A percentile compares a stretch with the other conserved stretches of the same genome.
Evolutionary conservation across 345 rosid species (phyloP).

Genomic region (Eucalyptus decipiens): DNA sequence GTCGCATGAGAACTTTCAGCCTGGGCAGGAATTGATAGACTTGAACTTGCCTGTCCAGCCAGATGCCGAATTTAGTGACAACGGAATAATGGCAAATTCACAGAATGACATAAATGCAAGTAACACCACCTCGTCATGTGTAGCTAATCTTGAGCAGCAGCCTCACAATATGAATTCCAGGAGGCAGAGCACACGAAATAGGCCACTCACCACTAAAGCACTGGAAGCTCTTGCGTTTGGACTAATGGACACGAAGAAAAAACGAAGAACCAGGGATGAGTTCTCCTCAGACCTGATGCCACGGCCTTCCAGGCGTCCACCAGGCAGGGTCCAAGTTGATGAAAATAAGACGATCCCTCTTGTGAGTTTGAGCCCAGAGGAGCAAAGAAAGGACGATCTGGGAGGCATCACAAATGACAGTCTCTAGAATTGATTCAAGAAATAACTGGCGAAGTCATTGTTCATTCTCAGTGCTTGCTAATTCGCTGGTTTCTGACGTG

Average conservation of each 20-base stretch:
- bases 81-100: not conserved
- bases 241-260: slow-evolving; percentile 16
- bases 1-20: slow-evolving; percentile 4
- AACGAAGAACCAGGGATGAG: slow-evolving; percentile 11
- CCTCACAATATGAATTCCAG: slow-evolving; percentile 3
- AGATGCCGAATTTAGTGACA: slow-evolving; percentile 17
- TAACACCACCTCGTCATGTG: not conserved
- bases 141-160: slow-evolving; percentile 3
- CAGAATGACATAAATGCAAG: not conserved
- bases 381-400: slow-evolving; percentile 4
- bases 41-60: slow-evolving; percentile 33
- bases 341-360: not conserved
- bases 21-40: slow-evolving; percentile 20
- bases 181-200: slow-evolving; percentile 44
- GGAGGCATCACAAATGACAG: not conserved
- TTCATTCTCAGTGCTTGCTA: not conserved
- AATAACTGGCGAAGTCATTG: not conserved
- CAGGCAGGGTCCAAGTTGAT: not conserved
- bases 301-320: slow-evolving; percentile 8
- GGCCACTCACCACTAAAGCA: slow-evolving; percentile 43
- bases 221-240: slow-evolving; percentile 49
- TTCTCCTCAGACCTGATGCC: not conserved
- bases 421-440: not conserved
- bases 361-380: not conserved
- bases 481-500: not conserved